Conservation (phyloP, 768 basidiomycete species). For the Agaricus subrufescens region DNA sequence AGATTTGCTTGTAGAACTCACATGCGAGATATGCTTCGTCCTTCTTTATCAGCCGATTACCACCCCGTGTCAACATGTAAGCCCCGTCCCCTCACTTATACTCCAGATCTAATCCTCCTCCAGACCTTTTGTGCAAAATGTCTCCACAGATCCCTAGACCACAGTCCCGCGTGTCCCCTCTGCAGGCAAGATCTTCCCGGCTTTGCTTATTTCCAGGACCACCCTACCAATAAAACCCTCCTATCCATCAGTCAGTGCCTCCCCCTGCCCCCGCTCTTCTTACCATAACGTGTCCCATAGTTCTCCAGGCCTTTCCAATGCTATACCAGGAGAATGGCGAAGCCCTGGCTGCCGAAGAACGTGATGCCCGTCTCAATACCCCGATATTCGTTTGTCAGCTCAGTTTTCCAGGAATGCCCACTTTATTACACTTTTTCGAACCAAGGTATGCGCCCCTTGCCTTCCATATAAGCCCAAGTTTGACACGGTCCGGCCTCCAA, state of each 20-base stretch:
- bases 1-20: slow-evolving; percentile 63
- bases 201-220: slow-evolving; percentile 76
- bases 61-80: slow-evolving; percentile 91
- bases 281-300: slow-evolving; percentile 26
- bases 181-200: slow-evolving; percentile 78
- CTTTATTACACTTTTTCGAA: slow-evolving; percentile 89
- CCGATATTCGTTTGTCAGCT: slow-evolving; percentile 91
- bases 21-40: slow-evolving; percentile 89
- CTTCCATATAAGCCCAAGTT: slow-evolving; percentile 1
- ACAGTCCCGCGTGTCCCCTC: slow-evolving; percentile 76
- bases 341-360: slow-evolving; percentile 70
- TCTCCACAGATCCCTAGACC: slow-evolving; percentile 87
- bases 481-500: slow-evolving; percentile 16
- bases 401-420: slow-evolving; percentile 89
- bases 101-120: slow-evolving; percentile 12
- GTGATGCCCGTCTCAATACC: slow-evolving; percentile 74
- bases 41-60: slow-evolving; percentile 85
- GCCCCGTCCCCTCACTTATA: slow-evolving; percentile 22
- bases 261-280: background rate
- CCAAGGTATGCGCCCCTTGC: slow-evolving; percentile 48
- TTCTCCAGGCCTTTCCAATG: slow-evolving; percentile 64
- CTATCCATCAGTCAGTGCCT: slow-evolving; percentile 57
- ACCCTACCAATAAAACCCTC: slow-evolving; percentile 68
- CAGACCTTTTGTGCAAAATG: slow-evolving; percentile 91
- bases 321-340: slow-evolving; percentile 58